Evolutionary conservation across 306 rosid species (phyloP), one percentile per base, ranked within the genome.

Genomic region (Bauhinia variegata): DNA sequence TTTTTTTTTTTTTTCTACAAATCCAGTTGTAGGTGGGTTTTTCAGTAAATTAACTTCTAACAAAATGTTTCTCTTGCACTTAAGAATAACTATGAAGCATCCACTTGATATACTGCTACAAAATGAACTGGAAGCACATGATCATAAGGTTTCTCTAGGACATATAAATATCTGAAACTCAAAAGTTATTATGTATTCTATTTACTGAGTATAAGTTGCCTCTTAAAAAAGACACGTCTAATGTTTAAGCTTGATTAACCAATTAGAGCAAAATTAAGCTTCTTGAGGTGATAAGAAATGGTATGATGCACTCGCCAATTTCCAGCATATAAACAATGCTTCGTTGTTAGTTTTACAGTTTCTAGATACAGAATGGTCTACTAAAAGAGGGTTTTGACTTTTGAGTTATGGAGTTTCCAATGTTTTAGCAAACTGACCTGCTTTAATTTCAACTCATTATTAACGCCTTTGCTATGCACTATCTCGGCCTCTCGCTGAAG

Each of bases 391-490:
- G 46, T 37, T 11, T 65, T 38, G 36, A 72, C 39, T 37, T 11
- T 65, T 38, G 36, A 72, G 44, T 36, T 44, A 56, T 28, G 14
- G 32, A 31, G 48, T 33, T 54, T 10, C 36, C 11, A 14, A 38
- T 12, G 53, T 36, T 19, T 65, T 54, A 15, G 63, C 10, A 57
- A 76, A 83, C 91, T 77, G 43, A 85, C 96, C 96, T 85, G 88
- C 68, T 60, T 88, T 55, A 64, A 44, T 78, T 87, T 90, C 79
- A 83, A 58, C 32, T 85, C 71, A 11, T 42, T 71, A 37, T 68
- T 74, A 63, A 55, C 61, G 34, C 37, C 63, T 70, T 74, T 66
- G 53, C 30, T 54, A 6, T 16, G 74, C 72, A 17, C 63, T 47
- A 71, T 65, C 73, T 79, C 82, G 7, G 75, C 71, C 13, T 79